A percentile compares a stretch with the other conserved stretches of the same genome.
Evolutionary conservation across 2,329 filamentous ascomycete species (phyloP).

Genomic region (Fusarium sp.): DNA sequence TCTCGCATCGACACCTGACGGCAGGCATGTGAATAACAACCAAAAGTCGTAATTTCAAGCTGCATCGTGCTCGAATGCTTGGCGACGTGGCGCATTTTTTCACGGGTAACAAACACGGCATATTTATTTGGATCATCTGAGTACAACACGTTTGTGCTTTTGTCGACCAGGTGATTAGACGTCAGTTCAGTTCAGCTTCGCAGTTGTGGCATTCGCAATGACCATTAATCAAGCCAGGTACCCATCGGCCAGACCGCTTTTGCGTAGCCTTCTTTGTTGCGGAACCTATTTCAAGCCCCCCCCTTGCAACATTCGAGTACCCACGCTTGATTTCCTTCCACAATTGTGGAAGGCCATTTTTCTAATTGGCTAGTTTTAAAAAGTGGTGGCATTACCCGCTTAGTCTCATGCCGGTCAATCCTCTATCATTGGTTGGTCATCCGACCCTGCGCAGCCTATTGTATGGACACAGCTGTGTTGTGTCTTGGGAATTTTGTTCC

Average conservation of each 20-base stretch:
- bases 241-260: background rate
- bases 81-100: background rate
- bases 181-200: background rate
- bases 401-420: background rate
- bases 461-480: background rate
- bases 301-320: background rate
- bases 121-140: background rate
- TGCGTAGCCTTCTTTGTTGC: background rate
- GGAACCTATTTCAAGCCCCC: background rate
- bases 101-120: background rate
- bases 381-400: background rate
- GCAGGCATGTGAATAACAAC: background rate
- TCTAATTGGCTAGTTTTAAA: background rate
- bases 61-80: background rate
- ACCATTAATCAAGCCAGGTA: background rate
- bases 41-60: background rate
- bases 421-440: background rate
- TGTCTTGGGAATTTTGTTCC: background rate
- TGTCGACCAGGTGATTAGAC: background rate
- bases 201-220: background rate
- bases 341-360: background rate
- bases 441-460: background rate
- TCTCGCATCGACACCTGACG: background rate
- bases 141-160: background rate
- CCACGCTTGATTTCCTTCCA: background rate